Evolutionary conservation across 176 grass and related monocot genomes (phyloP).

Genomic region (Thalia dealbata): DNA sequence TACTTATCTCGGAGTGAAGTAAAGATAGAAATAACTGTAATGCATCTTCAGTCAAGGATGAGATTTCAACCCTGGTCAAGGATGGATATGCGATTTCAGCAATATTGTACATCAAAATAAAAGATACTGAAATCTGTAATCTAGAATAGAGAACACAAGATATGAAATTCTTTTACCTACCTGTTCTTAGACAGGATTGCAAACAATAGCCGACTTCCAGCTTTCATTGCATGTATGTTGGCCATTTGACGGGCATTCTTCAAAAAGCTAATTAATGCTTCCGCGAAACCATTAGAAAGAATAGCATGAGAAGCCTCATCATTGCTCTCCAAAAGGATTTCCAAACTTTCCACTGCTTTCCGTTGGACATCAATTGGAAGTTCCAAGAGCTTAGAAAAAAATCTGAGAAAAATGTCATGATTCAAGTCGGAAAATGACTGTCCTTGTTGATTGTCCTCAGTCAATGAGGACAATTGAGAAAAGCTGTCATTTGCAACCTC

Average conservation of each 20-base stretch:
- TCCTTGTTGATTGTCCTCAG: conserved; percentile 51
- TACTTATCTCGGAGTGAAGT: conserved; percentile 44
- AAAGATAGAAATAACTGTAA: conserved; percentile 48
- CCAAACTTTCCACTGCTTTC: conserved; percentile 59
- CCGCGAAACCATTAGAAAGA: conserved; percentile 67
- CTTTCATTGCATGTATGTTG: conserved; percentile 37
- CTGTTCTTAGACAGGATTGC: conserved; percentile 53
- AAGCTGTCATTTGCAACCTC: conserved; percentile 37
- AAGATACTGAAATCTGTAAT: not conserved
- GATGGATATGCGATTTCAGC: conserved; percentile 2
- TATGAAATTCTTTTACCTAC: conserved; percentile 19
- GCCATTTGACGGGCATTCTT: conserved; percentile 32
- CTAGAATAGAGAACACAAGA: not conserved
- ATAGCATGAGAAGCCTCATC: conserved; percentile 43
- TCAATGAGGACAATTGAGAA: conserved; percentile 57
- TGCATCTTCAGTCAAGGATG: conserved; percentile 39
- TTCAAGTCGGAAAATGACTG: conserved; percentile 60
- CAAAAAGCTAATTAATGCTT: conserved; percentile 67
- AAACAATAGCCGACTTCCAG: conserved; percentile 53
- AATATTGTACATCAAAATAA: not conserved
- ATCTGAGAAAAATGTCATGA: conserved; percentile 59
- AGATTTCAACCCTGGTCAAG: conserved; percentile 38
- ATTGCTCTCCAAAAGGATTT: conserved; percentile 49
- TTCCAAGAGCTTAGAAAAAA: conserved; percentile 52
- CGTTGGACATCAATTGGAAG: conserved; percentile 54